Base-by-base conservation (phyloP, 2,329 filamentous ascomycete species). In the Amauroascus niger region DNA sequence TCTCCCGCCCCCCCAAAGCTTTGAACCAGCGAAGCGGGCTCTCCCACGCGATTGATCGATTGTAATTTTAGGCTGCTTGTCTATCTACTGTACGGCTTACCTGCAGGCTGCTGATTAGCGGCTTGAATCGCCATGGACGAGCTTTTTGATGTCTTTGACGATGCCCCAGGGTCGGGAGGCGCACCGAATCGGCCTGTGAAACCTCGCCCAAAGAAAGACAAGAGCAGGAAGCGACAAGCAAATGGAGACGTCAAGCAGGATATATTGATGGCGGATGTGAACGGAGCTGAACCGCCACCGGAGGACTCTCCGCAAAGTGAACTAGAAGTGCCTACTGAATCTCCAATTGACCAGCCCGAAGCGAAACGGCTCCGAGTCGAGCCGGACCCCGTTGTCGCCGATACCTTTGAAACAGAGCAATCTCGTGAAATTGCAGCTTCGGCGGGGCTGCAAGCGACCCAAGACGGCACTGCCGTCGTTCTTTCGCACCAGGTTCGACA, bases 401-500 rank as follows among this genome's bases (percentile, higher is more conserved):
- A 98, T 73, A 83, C 85, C 11, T 98, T 98, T 69, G 84, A 97
- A 74, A 97, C 93, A 11, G 90, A 93, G 65, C 84, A 95, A 72
- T 94, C 90, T 59, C 80, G 91, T 76, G 88, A 97, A 70, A 80
- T 98, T 37, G 88, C 86, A 20, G 86, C 84, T 24, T 85, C 88
- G 5, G 82, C 84, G 30, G 89, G 87, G 60, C 77, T 76, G 57
- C 82, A 78, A 66, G 76, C 71, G 57, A 76, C 70, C 68, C 81
- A 80, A 59, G 75, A 78, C 26, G 76, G 82, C 45, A 60, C 65
- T 14, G 81, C 85, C 5, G 81, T 98, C 26, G 84, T 95, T 20
- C 73, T 98, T 50, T 91, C 88, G 45, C 94, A 98, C 74, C 95
- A 98, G 74, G 95, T 98, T 63, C 90, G 95, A 71, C 93, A 98